Evolutionary conservation across 768 basidiomycete genomes (phyloP).

Genomic region (Thelephora ganbajun): DNA sequence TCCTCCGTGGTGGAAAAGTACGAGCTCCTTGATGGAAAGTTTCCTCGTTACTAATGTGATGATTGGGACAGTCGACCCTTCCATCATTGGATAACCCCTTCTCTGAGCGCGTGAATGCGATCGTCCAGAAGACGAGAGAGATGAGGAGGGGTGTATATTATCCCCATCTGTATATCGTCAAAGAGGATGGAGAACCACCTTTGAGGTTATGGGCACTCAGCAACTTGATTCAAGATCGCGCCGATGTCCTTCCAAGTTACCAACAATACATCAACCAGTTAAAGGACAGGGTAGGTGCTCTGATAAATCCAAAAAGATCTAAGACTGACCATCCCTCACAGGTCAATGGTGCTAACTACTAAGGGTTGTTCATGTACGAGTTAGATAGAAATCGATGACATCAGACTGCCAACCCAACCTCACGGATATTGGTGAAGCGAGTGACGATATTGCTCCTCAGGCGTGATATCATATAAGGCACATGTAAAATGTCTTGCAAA

Average conservation of each 20-base stretch:
- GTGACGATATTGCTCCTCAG: not conserved
- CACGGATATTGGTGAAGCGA: not conserved
- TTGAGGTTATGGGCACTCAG: constrained; percentile 92
- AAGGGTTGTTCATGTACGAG: constrained; percentile 2
- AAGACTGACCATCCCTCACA: not conserved
- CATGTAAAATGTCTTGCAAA: not conserved
- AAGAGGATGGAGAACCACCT: constrained; percentile 95
- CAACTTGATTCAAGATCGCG: constrained; percentile 87
- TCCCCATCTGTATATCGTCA: constrained; percentile 91
- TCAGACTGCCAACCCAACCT: not conserved
- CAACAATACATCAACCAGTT: constrained; percentile 84
- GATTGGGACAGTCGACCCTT: constrained; percentile 54
- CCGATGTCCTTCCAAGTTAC: constrained; percentile 90
- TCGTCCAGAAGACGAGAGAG: constrained; percentile 90
- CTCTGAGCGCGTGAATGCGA: constrained; percentile 88
- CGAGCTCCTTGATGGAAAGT: constrained; percentile 9
- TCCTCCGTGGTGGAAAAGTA: constrained; percentile 89
- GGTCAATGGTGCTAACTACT: constrained; percentile 13
- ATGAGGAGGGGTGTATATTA: constrained; percentile 86
- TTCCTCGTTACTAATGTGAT: constrained; percentile 1
- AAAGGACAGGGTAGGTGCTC: constrained; percentile 65
- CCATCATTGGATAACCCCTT: constrained; percentile 85
- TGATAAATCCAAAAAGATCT: not conserved
- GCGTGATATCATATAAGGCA: not conserved
- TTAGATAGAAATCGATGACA: not conserved